Conservation (phyloP, 1,284 basidiomycete species). For the Microbotryum intermedium region DNA sequence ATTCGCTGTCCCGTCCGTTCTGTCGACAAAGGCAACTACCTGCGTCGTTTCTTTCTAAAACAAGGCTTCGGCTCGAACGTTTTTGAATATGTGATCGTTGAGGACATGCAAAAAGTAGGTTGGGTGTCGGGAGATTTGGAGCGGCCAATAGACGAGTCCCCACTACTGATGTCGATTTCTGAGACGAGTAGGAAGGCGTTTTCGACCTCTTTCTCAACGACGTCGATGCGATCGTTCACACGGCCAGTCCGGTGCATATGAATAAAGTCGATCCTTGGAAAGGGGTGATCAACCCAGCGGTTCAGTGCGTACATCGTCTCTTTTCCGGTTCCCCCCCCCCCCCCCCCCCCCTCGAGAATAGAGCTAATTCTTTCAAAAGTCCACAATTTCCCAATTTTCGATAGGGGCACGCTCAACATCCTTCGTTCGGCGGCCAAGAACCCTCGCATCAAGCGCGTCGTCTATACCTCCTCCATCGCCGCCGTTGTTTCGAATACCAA, state of each 20-base stretch:
- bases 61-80: slow-evolving; percentile 28
- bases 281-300: slow-evolving; percentile 43
- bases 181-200: slow-evolving; percentile 36
- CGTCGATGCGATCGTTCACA: slow-evolving; percentile 37
- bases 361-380: no score
- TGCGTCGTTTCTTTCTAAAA: slow-evolving; percentile 36
- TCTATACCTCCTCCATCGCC: slow-evolving; percentile 44
- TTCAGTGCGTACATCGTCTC: no score
- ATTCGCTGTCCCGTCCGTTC: slow-evolving; percentile 43
- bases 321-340: no score
- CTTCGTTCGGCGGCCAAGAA: slow-evolving; percentile 38
- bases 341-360: no score
- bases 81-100: slow-evolving; percentile 38
- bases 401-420: slow-evolving; percentile 43
- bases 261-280: slow-evolving; percentile 32
- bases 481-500: slow-evolving; percentile 30
- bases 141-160: not conserved
- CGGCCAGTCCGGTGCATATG: slow-evolving; percentile 37
- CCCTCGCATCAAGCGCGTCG: slow-evolving; percentile 41
- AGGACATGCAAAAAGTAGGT: slow-evolving; percentile 37
- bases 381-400: no score
- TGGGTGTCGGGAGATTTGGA: not conserved
- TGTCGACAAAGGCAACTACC: slow-evolving; percentile 41
- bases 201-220: slow-evolving; percentile 43
- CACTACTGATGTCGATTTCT: no score